Percentiles rank a stretch among this genome's conserved stretches.
These are phyloP conservation scores for Chaetoceros muelleri DNA, from an alignment of 108 stramenopile genomes.

Conservation along the genomic window DNA sequence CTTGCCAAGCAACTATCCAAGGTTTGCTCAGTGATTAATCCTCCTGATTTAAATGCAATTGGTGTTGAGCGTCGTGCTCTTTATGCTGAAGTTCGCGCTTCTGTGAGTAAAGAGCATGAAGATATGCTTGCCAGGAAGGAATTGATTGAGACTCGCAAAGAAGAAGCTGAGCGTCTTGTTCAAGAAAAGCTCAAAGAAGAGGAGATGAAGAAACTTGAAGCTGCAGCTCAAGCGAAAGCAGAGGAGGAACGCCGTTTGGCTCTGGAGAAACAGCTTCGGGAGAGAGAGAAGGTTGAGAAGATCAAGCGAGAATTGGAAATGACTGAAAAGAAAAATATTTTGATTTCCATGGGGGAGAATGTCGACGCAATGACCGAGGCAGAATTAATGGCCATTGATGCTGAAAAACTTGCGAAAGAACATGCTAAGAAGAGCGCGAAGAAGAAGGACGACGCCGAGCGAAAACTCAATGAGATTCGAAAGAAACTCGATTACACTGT, in stretches of 20 bases:
- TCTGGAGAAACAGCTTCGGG: conserved; percentile 67
- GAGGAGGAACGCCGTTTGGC: conserved; percentile 77
- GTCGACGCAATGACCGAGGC: conserved; percentile 84
- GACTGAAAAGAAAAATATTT: conserved; percentile 65
- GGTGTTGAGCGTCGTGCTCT: conserved; percentile 22
- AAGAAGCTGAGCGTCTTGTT: conserved; percentile 74
- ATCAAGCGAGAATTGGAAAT: conserved; percentile 85
- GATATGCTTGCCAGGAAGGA: conserved; percentile 70
- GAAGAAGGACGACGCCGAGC: conserved; percentile 87
- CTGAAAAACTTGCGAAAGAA: conserved; percentile 68
- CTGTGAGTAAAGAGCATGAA: conserved; percentile 63
- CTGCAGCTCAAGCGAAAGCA: conserved; percentile 73
- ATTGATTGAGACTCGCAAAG: conserved; percentile 87
- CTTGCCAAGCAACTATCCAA: conserved; percentile 56
- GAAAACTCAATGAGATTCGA: conserved; percentile 74
- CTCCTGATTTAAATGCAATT: conserved; percentile 25
- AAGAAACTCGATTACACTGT: conserved; percentile 85
- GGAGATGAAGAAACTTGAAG: conserved; percentile 47
- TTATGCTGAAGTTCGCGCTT: conserved; percentile 54
- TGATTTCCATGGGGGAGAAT: conserved; percentile 72
- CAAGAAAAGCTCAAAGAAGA: conserved; percentile 62
- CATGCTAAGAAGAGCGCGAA: conserved; percentile 78
- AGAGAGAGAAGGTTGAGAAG: conserved; percentile 82
- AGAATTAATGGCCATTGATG: conserved; percentile 48
- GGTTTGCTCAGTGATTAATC: conserved; percentile 33